Base-by-base conservation (phyloP, 352 stramenopile genomes). In the Globisporangium sylvaticum region DNA sequence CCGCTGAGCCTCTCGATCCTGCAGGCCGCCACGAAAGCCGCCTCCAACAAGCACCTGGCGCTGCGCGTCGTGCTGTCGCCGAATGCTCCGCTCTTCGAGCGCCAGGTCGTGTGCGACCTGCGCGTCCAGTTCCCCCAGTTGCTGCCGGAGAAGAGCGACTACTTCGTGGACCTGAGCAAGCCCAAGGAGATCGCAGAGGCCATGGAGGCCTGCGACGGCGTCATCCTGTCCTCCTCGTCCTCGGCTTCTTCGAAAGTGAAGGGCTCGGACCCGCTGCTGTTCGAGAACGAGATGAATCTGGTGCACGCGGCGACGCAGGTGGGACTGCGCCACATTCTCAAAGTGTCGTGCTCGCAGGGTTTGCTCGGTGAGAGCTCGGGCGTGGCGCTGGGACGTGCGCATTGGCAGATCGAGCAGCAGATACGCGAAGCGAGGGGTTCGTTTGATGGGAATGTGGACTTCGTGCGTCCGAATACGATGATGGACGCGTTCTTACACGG, bases 401-500 rank as follows among this genome's bases (percentile, higher is more conserved):
- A 87, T 56, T 89, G 66, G 63, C 25, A 52, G 7, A 22, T 93
- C 24, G 83, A 94, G 68, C 58, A 84, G 61, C 57, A 73, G 31
- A 58, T 59, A 59, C 88, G 22, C 65, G 72, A 25, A 8, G 37
- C 6, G 71, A 52, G 58, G 68, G 67, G 20, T 39, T 54, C 10
- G 34, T 58, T 65, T 71, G 39, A 53, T 7, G 20, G 46, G 71
- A 62, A 34, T 52, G 29, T 66, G 80, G 4, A 68, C 54, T 3
- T 74, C 87, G 48, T 91, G 56, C 75, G 79, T 24, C 74, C 79
- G 34, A 66, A 68, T 1, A 87, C 72, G 10, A 66, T 75, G 18
- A 94, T 94, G 85, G 75, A 94, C 53, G 68, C 65, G 10, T 81
- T 92, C 22, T 67, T 90, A 1, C 65, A 75, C 24, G 85, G 85